A percentile compares a stretch with the other conserved stretches of the same genome.
These are phyloP conservation scores for Plasmodium gaboni DNA, from an alignment of 169 alveolate genomes.

Conservation along the genomic window DNA sequence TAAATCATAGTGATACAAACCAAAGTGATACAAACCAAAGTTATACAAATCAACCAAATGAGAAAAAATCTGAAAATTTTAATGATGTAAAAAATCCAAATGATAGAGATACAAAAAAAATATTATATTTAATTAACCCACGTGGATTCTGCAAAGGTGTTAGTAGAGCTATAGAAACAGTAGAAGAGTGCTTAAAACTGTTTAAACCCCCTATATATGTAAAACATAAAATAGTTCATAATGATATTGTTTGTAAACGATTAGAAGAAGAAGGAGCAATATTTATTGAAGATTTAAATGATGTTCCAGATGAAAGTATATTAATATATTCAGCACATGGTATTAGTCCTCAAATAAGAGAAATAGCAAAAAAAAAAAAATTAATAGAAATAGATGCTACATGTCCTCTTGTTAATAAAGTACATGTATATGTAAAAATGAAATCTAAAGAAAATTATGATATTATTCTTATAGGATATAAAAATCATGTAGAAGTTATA, in stretches of 20 bases:
- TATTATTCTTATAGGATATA: conserved; percentile 89
- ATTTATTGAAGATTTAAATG: conserved; percentile 85
- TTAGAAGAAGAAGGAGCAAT: conserved; percentile 87
- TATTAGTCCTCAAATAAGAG: conserved; percentile 85
- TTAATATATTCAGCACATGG: conserved; percentile 90
- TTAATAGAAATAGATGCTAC: conserved; percentile 88
- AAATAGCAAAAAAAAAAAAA: conserved; percentile 80
- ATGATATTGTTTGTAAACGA: conserved; percentile 86
- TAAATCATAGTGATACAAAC: no score
- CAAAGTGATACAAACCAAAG: no score
- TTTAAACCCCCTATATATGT: conserved; percentile 88
- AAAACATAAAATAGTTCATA: conserved; percentile 90
- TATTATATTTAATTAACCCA: conserved; percentile 81
- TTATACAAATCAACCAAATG: not conserved
- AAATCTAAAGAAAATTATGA: conserved; percentile 88
- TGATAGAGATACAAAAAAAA: conserved; percentile 37
- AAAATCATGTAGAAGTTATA: conserved; percentile 86
- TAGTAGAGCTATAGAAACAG: conserved; percentile 87
- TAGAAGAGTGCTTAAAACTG: conserved; percentile 86
- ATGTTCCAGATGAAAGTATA: conserved; percentile 84
- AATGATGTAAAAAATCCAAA: not conserved
- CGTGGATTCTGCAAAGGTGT: conserved; percentile 92
- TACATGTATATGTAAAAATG: conserved; percentile 88
- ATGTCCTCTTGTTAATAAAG: conserved; percentile 90
- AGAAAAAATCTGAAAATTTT: not conserved